Base-by-base conservation (phyloP, 495 filamentous ascomycete genomes). In the Hyaloscypha finlandica region DNA sequence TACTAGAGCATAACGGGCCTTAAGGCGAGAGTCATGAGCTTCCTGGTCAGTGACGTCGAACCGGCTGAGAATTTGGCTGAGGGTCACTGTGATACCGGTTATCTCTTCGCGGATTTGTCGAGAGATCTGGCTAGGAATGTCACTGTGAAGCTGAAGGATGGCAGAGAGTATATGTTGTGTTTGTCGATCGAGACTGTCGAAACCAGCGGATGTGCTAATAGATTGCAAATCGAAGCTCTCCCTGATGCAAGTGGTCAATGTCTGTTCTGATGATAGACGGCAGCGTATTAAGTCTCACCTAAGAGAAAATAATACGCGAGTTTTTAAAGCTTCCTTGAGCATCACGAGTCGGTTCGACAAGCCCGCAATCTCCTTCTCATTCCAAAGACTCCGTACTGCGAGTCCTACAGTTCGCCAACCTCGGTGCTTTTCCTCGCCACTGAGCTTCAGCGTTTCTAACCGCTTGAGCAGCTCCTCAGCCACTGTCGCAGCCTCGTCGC, bases 151-250 rank as follows among this genome's bases (percentile, higher is more conserved):
- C 42, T 45, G 42, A 45, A 45, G 42, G 42, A 45, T 45, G 37
- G 33, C 33, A 20, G 35, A 61, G 19, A 61, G 19, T 8, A 61
- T 61, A 48, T 45, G 5, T 35, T 61, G 32, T 20, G 33, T 61
- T 35, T 61, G 59, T 22, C 11, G 2, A 25, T 61, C 59, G 29
- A 61, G 59, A 61, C 20, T 61, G 11, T 61, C n/a, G 29, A 61
- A 48, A 5, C 22, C 2, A 39, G 32, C 20, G 1, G 59, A 42
- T n/a, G 33, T 35, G 8, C 33, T 30, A 12, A 45, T 2, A 29
- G 51, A 22, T 5, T 31, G 48, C 12, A 48, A 37, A 42, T 58
- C 54, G 22, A 65, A 6, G 22, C 12, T 39, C 31, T 57, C 52
- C 32, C 63, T 65, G 19, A 3, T 31, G 5, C 3, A 39, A 42